Base-by-base conservation (phyloP, 805 yeast genomes). In the Kodamaea fukazawae region DNA sequence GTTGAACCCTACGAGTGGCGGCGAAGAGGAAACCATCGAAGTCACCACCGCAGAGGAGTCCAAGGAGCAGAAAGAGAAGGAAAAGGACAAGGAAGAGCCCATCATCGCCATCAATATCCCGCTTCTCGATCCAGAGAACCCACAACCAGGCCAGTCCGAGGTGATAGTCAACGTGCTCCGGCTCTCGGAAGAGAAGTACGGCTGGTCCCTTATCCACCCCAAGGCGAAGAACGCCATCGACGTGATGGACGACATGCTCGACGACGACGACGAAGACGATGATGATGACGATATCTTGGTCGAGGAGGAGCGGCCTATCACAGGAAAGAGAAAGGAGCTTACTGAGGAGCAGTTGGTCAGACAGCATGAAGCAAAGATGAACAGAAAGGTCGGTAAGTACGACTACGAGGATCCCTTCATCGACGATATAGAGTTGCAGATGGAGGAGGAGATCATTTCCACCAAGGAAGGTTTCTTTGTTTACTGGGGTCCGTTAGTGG, bases 381-480 rank as follows among this genome's bases (percentile, higher is more conserved):
- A 83, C 53, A 76, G 89, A 38, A 78, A 85, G 48, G 87, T 89
- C 26, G 96, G 96, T 2, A 88, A 86, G 55, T 93, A 93, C 61
- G 99, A 93, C 58, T 71, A 78, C 35, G 81, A 86, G 44, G 99
- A 93, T 61, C 99, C 98, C 2, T 93, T 93, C 55, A 93, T 93
- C 43, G 99, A 93, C 64, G 99, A 93, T 62, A 77, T 87, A 11
- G 99, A 93, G 62, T 67, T 89, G 50, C 76, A 79, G 42, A 85
- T 93, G 85, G 99, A 93, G 62, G 96, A 90, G 59, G 95, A 86
- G 53, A 81, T 95, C 7, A 90, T 91, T 2, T 81, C 91, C 1
- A 89, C 96, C 0, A 85, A 85, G 48, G 98, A 93, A 55, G 99
- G 98, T 1, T 93, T 90, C 58, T 93, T 91, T 50, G 96, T 93